Conservation (phyloP, 2,329 filamentous ascomycete genomes). For the Xylariaceae sp. region DNA sequence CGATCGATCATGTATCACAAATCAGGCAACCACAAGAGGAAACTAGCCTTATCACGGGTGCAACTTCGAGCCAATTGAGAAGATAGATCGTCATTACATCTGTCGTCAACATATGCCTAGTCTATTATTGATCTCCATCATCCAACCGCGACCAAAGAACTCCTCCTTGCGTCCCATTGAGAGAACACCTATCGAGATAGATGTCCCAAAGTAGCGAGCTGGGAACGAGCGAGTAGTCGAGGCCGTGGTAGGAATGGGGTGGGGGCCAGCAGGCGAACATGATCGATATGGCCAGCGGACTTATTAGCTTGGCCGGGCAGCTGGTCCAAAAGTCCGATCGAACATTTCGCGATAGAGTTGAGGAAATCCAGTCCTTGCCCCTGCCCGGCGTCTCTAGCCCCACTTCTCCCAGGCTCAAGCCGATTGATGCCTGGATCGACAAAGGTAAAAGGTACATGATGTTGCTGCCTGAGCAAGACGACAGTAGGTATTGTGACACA, state of each 20-base stretch:
- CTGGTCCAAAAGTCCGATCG: conserved; percentile 8
- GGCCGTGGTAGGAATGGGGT: neutral
- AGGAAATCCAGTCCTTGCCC: conserved; percentile 14
- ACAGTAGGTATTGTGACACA: conserved; percentile 16
- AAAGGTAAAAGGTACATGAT: conserved; percentile 14
- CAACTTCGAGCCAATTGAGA: too few relatives aligned
- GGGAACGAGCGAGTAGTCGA: neutral
- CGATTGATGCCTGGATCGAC: conserved; percentile 13
- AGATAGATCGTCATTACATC: conserved; percentile 17
- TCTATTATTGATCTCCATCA: conserved; percentile 18
- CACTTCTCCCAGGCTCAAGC: conserved; percentile 6
- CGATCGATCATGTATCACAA: too few relatives aligned
- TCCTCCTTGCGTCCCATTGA: conserved; percentile 18
- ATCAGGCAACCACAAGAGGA: too few relatives aligned
- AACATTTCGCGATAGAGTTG: neutral
- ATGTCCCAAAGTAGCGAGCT: conserved; percentile 1
- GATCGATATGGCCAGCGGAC: conserved; percentile 11
- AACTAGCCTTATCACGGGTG: too few relatives aligned
- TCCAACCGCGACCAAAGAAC: neutral
- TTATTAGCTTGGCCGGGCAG: conserved; percentile 11
- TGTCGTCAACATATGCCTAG: conserved; percentile 9
- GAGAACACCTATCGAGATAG: conserved; percentile 18
- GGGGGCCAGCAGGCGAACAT: neutral
- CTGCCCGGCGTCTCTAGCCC: neutral
- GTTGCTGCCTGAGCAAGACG: conserved; percentile 19